Percentiles rank a stretch among this genome's conserved stretches.
Evolutionary conservation across 192 early-diverging fungal genomes (phyloP).

Genomic region (Linnemannia elongata): DNA sequence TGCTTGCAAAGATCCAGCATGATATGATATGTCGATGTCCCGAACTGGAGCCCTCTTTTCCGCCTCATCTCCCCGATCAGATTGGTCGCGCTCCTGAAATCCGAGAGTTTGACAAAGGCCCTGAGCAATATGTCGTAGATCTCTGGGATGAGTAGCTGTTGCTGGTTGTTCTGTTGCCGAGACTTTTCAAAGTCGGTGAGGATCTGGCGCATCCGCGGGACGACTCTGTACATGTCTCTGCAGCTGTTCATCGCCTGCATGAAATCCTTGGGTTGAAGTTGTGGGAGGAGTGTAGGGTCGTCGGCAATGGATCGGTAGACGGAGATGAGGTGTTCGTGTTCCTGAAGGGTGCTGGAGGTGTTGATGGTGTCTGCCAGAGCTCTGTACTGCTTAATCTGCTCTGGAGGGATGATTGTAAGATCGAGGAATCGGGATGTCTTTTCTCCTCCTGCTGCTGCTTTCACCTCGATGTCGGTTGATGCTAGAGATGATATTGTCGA

Average conservation of each 20-base stretch:
- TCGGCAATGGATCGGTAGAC: slow-evolving; percentile 39
- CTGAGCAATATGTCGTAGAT: slow-evolving; percentile 49
- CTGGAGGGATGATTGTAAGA: slow-evolving; percentile 20
- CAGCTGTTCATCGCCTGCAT: slow-evolving; percentile 40
- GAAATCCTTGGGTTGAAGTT: slow-evolving; percentile 47
- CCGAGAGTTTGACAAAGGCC: slow-evolving; percentile 39
- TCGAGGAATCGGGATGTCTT: slow-evolving; percentile 12
- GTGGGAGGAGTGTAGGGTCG: slow-evolving; percentile 16
- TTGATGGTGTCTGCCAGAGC: slow-evolving; percentile 11
- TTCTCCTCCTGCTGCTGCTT: background rate
- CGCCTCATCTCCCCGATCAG: slow-evolving; percentile 23
- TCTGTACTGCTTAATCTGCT: slow-evolving; percentile 29
- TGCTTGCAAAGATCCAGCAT: slow-evolving; percentile 39
- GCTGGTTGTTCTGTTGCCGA: background rate
- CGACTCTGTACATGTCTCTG: slow-evolving; percentile 20
- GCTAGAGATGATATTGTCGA: background rate
- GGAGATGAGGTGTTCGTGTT: slow-evolving; percentile 19
- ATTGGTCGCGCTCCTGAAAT: slow-evolving; percentile 31
- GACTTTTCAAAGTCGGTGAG: slow-evolving; percentile 32
- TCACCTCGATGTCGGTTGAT: background rate
- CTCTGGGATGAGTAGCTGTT: slow-evolving; percentile 6
- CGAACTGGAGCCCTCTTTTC: slow-evolving; percentile 9
- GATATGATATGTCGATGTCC: slow-evolving; percentile 37
- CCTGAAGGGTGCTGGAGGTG: slow-evolving; percentile 16
- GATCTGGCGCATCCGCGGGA: slow-evolving; percentile 41